These are phyloP conservation scores for Pleurotus cornucopiae DNA, from an alignment of 768 basidiomycete species.

Conservation along the genomic window DNA sequence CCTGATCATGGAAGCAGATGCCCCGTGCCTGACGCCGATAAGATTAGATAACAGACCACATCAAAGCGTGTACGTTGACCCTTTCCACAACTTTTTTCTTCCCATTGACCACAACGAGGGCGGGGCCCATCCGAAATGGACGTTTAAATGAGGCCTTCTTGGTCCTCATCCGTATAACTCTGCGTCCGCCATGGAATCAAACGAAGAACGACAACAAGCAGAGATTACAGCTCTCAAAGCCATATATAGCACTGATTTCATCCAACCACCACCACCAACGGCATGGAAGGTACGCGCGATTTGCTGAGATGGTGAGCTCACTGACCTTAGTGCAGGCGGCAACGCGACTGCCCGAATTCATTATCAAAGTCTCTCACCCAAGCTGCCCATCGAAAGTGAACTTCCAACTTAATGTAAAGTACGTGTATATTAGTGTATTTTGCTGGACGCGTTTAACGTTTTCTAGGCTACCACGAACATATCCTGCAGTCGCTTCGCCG, in stretches of 20 bases:
- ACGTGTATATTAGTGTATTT: slow-evolving; percentile 16
- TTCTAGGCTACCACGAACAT: slow-evolving; percentile 74
- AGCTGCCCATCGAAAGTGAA: slow-evolving; percentile 52
- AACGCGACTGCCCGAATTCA: slow-evolving; percentile 67
- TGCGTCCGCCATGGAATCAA: slow-evolving; percentile 57
- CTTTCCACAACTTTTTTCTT: slow-evolving; percentile 4
- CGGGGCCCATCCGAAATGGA: slow-evolving; percentile 17
- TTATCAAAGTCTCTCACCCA: slow-evolving; percentile 62
- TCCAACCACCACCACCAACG: slow-evolving; percentile 67
- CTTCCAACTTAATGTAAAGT: slow-evolving; percentile 72
- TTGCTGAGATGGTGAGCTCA: too few relatives aligned
- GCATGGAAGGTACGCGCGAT: slow-evolving; percentile 67
- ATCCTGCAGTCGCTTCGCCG: slow-evolving; percentile 68
- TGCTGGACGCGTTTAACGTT: neutral
- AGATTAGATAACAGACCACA: neutral
- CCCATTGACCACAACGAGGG: slow-evolving; percentile 9
- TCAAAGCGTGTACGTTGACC: slow-evolving; percentile 8
- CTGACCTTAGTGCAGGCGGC: slow-evolving; percentile 46
- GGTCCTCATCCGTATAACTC: slow-evolving; percentile 14
- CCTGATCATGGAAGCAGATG: too few relatives aligned
- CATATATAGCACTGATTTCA: slow-evolving; percentile 78
- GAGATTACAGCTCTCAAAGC: slow-evolving; percentile 80
- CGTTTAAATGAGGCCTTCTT: slow-evolving; percentile 15
- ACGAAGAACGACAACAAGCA: slow-evolving; percentile 57
- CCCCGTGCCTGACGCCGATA: too few relatives aligned